Percentiles rank a stretch among this genome's conserved stretches.
Conservation (phyloP, 108 stramenopile genomes). For the Cyclostephanos invisitatus region DNA sequence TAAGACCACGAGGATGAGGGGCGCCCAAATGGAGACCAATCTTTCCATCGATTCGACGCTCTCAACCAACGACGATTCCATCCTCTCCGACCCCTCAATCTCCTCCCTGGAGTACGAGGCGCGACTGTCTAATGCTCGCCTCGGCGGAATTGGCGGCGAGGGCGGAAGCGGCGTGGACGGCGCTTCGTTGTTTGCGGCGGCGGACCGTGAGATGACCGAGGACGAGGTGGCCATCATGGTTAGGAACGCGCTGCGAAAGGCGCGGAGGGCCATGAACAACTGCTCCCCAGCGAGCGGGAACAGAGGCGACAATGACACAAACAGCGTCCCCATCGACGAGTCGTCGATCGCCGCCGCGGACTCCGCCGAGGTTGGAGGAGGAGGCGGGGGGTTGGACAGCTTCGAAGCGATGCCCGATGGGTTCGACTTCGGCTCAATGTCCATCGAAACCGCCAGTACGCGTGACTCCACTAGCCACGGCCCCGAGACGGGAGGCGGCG, state of each 20-base stretch:
- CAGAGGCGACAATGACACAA: constrained; percentile 11
- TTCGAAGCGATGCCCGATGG: not conserved
- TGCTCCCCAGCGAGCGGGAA: not conserved
- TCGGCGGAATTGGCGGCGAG: not conserved
- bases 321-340: no score
- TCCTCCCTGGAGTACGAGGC: not conserved
- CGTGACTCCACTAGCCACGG: not conserved
- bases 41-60: not conserved
- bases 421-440: constrained; percentile 1
- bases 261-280: constrained; percentile 53
- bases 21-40: not conserved
- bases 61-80: constrained; percentile 1
- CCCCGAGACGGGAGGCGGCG: not conserved
- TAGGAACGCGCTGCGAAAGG: constrained; percentile 57
- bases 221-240: constrained; percentile 67
- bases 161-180: not conserved
- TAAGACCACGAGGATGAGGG: no score
- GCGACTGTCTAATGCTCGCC: not conserved
- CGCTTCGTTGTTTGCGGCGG: not conserved
- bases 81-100: not conserved
- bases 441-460: not conserved
- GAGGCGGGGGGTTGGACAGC: no score
- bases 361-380: constrained; percentile 75
- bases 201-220: constrained; percentile 60
- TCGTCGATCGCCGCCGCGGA: constrained; percentile 16